Base-by-base conservation (phyloP, 1,139 yeast species). In the Geotrichum aggregatum region DNA sequence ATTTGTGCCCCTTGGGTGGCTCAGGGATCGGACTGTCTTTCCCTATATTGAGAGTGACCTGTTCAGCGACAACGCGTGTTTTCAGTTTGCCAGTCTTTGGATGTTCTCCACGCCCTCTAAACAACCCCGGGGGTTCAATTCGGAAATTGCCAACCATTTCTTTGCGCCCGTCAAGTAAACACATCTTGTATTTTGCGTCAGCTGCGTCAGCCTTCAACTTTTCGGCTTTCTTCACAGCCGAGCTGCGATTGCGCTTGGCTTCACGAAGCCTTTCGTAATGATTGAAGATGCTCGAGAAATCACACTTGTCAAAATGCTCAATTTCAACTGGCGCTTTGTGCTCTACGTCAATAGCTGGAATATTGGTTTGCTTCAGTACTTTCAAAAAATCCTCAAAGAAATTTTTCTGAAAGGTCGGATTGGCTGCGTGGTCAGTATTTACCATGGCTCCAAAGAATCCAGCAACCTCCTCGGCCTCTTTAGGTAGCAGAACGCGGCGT, bases 101-200 rank as follows among this genome's bases (percentile, higher is more conserved):
- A 68, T 91, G 98, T 0, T 91, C 91, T 61, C 98, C 98, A 68
- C 98, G 86, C 43, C 98, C 98, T 67, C 98, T 77, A 66, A 91
- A 92, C 53, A 92, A 72, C 1, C 96, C 97, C 0, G 98, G 98
- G 44, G 98, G 98, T 74, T 92, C 98, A 51, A 92, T 84, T 63
- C 92, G 76, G 68, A 91, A 91, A 66, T 92, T 91, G 16, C 98
- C 98, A 39, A 92, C 94, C 62, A 84, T 91, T 66, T 91, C 97
- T 63, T 80, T 84, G 60, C 96, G 79, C 19, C 97, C 98, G 66
- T 92, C 88, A 51, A 91, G 74, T 40, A 79, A 65, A 71, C 98
- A 91, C 16, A 79, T 82, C 64, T 86, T 87, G 71, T 75, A 92
- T 38, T 86, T 85, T 63, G 87, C 96, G 68, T 91, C 98, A 13